These are phyloP conservation scores for Cocos nucifera DNA, from an alignment of 176 grass and related monocot species.

Conservation along the genomic window DNA sequence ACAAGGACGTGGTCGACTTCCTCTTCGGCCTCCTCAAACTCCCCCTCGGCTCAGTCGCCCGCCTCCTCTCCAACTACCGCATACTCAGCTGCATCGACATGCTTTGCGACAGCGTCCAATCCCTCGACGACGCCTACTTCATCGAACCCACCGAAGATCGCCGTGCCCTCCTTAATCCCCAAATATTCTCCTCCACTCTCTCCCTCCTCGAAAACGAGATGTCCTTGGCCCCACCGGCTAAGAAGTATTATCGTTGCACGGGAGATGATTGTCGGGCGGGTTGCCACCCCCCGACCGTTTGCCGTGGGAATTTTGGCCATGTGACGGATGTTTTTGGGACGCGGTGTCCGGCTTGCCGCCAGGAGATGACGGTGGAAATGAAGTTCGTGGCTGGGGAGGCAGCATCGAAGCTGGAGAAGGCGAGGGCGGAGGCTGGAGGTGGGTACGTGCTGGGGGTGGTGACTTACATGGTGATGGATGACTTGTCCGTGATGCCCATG, in stretches of 20 bases:
- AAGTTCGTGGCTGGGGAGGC: background rate
- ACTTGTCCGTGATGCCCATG: conserved; percentile 44
- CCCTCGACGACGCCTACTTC: conserved; percentile 39
- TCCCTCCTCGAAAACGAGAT: too few relatives aligned
- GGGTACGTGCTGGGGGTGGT: conserved; percentile 49
- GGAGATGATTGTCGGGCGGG: too few relatives aligned
- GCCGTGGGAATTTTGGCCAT: conserved; percentile 13
- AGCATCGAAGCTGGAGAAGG: background rate
- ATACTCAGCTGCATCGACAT: background rate
- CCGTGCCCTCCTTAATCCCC: conserved; percentile 31
- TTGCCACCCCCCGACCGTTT: background rate
- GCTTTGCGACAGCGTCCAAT: conserved; percentile 38
- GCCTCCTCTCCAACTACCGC: conserved; percentile 19
- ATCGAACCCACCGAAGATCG: conserved; percentile 6
- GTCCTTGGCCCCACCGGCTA: background rate
- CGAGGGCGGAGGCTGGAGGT: background rate
- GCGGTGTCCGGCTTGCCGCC: conserved; percentile 30
- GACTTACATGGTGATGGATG: conserved; percentile 62
- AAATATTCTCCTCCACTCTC: background rate
- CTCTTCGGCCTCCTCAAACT: conserved; percentile 57
- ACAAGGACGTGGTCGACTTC: conserved; percentile 66
- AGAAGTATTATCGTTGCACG: too few relatives aligned
- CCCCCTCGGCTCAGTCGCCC: conserved; percentile 39
- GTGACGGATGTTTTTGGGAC: conserved; percentile 27
- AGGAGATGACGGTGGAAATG: conserved; percentile 14